Conservation (phyloP, 2,329 filamentous ascomycete species). For the Colletotrichum salicis region DNA sequence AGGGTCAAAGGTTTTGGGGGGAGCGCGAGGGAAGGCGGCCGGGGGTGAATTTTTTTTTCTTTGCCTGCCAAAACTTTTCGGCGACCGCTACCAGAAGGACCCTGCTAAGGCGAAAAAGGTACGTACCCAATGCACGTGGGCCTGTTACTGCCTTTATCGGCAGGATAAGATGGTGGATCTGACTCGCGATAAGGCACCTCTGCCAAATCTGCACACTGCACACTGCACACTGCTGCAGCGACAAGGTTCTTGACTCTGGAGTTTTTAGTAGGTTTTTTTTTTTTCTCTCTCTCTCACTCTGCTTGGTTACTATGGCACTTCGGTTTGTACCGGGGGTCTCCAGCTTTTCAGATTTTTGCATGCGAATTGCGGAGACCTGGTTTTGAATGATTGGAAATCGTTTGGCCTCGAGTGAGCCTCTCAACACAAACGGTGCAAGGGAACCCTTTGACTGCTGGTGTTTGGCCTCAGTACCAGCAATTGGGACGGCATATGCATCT, state of each 20-base stretch:
- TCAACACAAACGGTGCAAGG: neutral
- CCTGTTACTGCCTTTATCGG: conserved; percentile 16
- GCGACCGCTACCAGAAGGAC: conserved; percentile 23
- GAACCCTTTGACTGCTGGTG: neutral
- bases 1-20: conserved; percentile 29
- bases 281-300: neutral
- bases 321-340: neutral
- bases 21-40: conserved; percentile 26
- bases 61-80: conserved; percentile 32
- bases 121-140: conserved; percentile 23
- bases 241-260: conserved; percentile 25
- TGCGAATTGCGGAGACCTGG: conserved; percentile 3
- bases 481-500: conserved; percentile 3
- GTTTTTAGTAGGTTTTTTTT: neutral
- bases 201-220: conserved; percentile 9
- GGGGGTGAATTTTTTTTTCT: conserved; percentile 34
- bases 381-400: neutral
- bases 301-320: neutral
- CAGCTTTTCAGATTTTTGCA: conserved; percentile 15
- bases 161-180: conserved; percentile 21
- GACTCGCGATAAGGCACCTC: conserved; percentile 35
- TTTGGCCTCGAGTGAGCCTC: conserved; percentile 15
- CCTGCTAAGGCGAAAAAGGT: conserved; percentile 33
- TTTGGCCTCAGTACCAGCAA: neutral
- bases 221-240: too few relatives aligned